Evolutionary conservation across 2,329 filamentous ascomycete genomes (phyloP), one percentile per base, ranked within the genome.

Genomic region (Botrytis fabae): DNA sequence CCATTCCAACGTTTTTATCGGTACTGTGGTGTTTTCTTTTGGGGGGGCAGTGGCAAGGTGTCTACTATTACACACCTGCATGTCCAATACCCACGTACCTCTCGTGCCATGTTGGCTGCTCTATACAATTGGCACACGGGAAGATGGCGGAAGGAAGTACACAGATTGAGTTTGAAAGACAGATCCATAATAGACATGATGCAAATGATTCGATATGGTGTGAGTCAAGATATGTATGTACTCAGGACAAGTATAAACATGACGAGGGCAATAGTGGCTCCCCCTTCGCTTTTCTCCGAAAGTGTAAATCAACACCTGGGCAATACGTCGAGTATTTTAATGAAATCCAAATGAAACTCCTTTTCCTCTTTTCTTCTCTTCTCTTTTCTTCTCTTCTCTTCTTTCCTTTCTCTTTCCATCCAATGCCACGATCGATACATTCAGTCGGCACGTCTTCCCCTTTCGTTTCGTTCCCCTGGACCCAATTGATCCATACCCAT

Each of bases 231-330:
- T 18, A 40, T 61, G 35, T 54, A 54, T 14, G 25, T 54, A 6
- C 25, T 54, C 48, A 54, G 48, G 6, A 38, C 38, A 7, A 38
- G 1, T n/a, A 40, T n/a, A n/a, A 7, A 38, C 38, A 51, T 38
- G 35, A 51, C 28, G 35, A 66, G 63, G 44, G n/a, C n/a, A n/a
- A 70, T 46, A 35, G 28, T 62, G 68, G 20, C 46, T 28, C 65
- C 65, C 9, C 25, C 25, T 42, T 70, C 54, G 54, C 54, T 70
- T 70, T 59, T 28, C 68, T 62, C 68, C 54, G 42, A 70, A 42
- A 32, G 28, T 46, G 28, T 44, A 62, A 48, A 61, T 62, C 44
- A 51, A n/a, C n/a, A n/a, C 10, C 14, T 38, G 48, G 22, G 35
- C 28, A 35, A 28, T 38, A 46, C 20, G 14, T 46, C 62, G 32